These are phyloP conservation scores for Podospora sp. DNA, from an alignment of 495 filamentous ascomycete species.

Conservation along the genomic window DNA sequence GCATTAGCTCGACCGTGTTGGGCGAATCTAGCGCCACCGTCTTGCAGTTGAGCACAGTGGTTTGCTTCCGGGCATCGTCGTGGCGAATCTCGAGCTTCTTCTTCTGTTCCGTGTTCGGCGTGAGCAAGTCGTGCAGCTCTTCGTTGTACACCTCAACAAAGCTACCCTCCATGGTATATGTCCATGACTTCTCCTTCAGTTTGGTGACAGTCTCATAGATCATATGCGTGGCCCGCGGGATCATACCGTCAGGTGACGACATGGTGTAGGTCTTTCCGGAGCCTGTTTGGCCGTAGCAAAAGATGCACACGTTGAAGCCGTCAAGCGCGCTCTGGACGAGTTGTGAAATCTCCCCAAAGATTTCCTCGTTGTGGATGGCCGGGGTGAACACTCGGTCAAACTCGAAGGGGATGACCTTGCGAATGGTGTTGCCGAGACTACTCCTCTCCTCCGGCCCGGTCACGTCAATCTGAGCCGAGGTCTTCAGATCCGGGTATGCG, in stretches of 20 bases:
- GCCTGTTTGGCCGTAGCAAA: conserved; percentile 97
- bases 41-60: conserved; percentile 80
- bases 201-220: conserved; percentile 85
- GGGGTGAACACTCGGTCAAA: conserved; percentile 95
- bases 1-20: conserved; percentile 74
- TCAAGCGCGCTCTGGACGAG: conserved; percentile 95
- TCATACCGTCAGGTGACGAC: conserved; percentile 93
- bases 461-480: conserved; percentile 83
- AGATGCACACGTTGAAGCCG: conserved; percentile 98
- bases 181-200: conserved; percentile 89
- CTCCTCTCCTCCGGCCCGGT: conserved; percentile 81
- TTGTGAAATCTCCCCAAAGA: conserved; percentile 97
- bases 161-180: conserved; percentile 88
- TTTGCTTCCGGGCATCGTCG: conserved; percentile 77
- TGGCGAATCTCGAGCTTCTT: conserved; percentile 93
- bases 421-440: conserved; percentile 72
- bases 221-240: conserved; percentile 87
- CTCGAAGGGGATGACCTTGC: conserved; percentile 79
- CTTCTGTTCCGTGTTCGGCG: conserved; percentile 68
- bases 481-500: conserved; percentile 76
- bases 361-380: conserved; percentile 71
- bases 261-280: conserved; percentile 97
- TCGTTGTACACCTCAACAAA: conserved; percentile 99
- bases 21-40: conserved; percentile 77
- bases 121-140: conserved; percentile 89